Percentiles rank a stretch among this genome's conserved stretches.
Evolutionary conservation across 257 asterid species (phyloP).

Genomic region (Primulina tabacum): DNA sequence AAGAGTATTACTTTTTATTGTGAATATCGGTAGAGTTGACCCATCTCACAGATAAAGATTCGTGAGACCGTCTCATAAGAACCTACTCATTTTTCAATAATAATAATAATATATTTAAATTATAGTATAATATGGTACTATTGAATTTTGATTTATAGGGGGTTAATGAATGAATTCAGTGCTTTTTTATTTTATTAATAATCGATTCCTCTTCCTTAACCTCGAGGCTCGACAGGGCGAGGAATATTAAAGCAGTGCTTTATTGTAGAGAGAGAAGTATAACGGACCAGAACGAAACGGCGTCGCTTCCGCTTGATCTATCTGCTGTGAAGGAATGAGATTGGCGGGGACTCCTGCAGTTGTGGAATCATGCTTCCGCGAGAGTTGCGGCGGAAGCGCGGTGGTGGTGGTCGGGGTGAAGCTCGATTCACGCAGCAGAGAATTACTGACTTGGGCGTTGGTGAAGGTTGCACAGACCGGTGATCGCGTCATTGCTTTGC

Average conservation of each 20-base stretch:
- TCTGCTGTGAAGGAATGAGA: conserved; percentile 34
- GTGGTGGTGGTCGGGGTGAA: conserved; percentile 82
- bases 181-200: too few relatives aligned
- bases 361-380: conserved; percentile 30
- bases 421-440: conserved; percentile 66
- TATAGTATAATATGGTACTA: too few relatives aligned
- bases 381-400: conserved; percentile 26
- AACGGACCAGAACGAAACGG: conserved; percentile 9
- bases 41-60: too few relatives aligned
- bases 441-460: conserved; percentile 82
- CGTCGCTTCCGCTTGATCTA: conserved; percentile 25
- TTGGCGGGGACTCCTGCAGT: conserved; percentile 26
- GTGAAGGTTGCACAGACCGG: conserved; percentile 80
- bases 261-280: conserved; percentile 14
- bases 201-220: not conserved
- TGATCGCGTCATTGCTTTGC: conserved; percentile 81
- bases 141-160: too few relatives aligned
- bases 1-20: too few relatives aligned
- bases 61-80: too few relatives aligned
- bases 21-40: too few relatives aligned
- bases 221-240: not conserved
- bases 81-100: too few relatives aligned
- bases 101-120: too few relatives aligned
- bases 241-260: conserved; percentile 3
- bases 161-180: too few relatives aligned